phyloP scores from a whole-genome alignment of 257 asterid species.

The Ilex aquifolium region DNA sequence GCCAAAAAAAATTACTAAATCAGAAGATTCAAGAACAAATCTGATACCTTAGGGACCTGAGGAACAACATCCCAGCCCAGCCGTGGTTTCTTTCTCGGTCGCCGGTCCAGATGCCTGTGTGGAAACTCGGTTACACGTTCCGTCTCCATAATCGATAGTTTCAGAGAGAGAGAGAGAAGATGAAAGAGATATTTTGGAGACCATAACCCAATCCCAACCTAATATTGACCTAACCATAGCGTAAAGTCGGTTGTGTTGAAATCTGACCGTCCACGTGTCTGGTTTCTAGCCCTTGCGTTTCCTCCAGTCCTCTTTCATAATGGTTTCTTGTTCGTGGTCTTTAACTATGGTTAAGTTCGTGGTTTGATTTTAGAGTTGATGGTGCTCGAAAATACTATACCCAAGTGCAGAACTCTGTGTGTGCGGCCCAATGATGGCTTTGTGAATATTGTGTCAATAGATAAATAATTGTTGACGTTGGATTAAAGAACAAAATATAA shows the following conservation, averaged over 20 bases:
- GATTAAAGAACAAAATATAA: too few relatives aligned
- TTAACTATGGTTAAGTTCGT: too few relatives aligned
- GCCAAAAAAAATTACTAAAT: background rate
- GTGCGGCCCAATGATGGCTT: too few relatives aligned
- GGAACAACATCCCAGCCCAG: constrained; percentile 93
- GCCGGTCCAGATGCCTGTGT: constrained; percentile 45
- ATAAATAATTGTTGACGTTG: too few relatives aligned
- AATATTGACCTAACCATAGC: constrained; percentile 2
- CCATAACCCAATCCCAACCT: constrained; percentile 3
- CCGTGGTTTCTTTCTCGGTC: constrained; percentile 78
- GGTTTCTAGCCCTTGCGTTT: background rate
- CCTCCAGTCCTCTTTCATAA: too few relatives aligned
- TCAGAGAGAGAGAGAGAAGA: too few relatives aligned
- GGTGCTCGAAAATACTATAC: too few relatives aligned
- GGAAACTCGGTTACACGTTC: constrained; percentile 87
- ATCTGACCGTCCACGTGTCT: constrained; percentile 1
- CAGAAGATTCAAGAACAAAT: constrained; percentile 16
- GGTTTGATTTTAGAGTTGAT: too few relatives aligned
- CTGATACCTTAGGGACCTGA: constrained; percentile 56
- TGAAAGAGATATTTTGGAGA: background rate
- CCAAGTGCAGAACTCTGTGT: too few relatives aligned
- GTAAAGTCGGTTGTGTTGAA: background rate
- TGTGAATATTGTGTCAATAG: too few relatives aligned
- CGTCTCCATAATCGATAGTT: constrained; percentile 48
- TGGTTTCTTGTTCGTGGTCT: too few relatives aligned